Percentiles rank a stretch among this genome's conserved stretches.
Evolutionary conservation across 2,329 filamentous ascomycete species (phyloP).

Genomic region (Sporothrix pseudoabietina): DNA sequence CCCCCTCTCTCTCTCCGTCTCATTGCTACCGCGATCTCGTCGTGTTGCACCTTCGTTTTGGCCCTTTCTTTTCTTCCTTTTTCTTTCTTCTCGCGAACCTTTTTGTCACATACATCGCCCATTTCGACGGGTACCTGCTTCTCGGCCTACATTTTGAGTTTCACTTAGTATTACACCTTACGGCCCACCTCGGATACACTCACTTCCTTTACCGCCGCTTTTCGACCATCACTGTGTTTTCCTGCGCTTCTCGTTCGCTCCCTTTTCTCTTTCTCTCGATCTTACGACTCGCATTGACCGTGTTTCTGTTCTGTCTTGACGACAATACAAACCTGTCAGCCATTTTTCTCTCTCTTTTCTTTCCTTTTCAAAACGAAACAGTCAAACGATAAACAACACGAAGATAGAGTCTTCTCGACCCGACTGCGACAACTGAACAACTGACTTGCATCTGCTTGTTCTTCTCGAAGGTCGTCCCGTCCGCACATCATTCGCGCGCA

Average conservation of each 20-base stretch:
- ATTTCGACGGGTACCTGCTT: slow-evolving; percentile 16
- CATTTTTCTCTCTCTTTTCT: neutral
- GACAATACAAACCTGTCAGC: neutral
- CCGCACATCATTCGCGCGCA: slow-evolving; percentile 18
- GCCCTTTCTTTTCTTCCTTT: neutral
- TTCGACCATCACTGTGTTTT: neutral
- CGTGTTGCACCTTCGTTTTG: slow-evolving; percentile 21
- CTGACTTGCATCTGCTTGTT: neutral
- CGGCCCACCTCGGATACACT: neutral
- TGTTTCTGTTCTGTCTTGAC: slow-evolving; percentile 17
- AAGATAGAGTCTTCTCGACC: slow-evolving; percentile 4
- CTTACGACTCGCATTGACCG: neutral
- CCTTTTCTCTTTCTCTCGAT: neutral
- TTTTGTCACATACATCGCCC: neutral
- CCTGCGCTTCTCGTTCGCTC: neutral
- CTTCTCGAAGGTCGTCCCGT: slow-evolving; percentile 1
- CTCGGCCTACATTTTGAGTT: neutral
- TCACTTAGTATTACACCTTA: neutral
- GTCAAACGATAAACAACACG: neutral
- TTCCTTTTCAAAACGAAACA: neutral
- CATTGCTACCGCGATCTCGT: slow-evolving; percentile 8
- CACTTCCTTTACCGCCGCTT: neutral
- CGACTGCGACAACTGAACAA: neutral
- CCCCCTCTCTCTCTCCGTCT: neutral
- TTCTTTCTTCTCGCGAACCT: neutral